Percentiles rank a stretch among this genome's conserved stretches.
Evolutionary conservation across 768 basidiomycete genomes (phyloP).

Genomic region (Sutorius australiensis): DNA sequence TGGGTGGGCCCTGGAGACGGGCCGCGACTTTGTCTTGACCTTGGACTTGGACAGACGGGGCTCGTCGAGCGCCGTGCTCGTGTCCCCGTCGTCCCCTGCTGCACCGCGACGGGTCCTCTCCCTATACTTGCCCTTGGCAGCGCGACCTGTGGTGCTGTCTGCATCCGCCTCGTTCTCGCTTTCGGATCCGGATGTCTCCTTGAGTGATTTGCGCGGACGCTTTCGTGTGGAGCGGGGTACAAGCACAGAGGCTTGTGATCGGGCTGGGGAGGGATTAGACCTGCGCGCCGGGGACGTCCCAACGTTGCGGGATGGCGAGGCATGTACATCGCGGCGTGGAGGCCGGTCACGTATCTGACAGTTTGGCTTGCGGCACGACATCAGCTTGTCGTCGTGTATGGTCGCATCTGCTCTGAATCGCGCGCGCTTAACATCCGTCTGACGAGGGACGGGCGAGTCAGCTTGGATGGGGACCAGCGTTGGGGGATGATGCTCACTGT

Average conservation of each 20-base stretch:
- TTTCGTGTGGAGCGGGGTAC: constrained; percentile 18
- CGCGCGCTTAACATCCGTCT: constrained; percentile 74
- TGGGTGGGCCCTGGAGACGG: constrained; percentile 6
- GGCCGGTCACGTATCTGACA: constrained; percentile 41
- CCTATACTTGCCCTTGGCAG: constrained; percentile 8
- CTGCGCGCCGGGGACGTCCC: constrained; percentile 18
- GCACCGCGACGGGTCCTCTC: neutral
- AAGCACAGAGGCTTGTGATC: constrained; percentile 15
- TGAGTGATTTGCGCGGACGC: constrained; percentile 22
- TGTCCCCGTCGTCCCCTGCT: neutral
- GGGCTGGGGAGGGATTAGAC: constrained; percentile 23
- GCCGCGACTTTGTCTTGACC: constrained; percentile 11
- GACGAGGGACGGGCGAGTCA: neutral
- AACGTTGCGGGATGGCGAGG: constrained; percentile 3
- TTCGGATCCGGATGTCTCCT: constrained; percentile 18
- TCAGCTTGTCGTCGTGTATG: constrained; percentile 58
- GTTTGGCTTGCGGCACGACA: constrained; percentile 51
- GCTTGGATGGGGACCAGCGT: neutral
- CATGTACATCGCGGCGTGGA: constrained; percentile 1
- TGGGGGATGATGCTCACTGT: constrained; percentile 38
- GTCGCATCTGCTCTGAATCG: constrained; percentile 78
- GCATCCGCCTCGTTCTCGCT: constrained; percentile 16
- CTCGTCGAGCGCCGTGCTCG: constrained; percentile 10
- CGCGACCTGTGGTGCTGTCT: constrained; percentile 5
- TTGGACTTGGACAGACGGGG: constrained; percentile 11